Evolutionary conservation across 2,329 filamentous ascomycete genomes (phyloP), one percentile per base, ranked within the genome.

Genomic region (Aspergillus sp.): DNA sequence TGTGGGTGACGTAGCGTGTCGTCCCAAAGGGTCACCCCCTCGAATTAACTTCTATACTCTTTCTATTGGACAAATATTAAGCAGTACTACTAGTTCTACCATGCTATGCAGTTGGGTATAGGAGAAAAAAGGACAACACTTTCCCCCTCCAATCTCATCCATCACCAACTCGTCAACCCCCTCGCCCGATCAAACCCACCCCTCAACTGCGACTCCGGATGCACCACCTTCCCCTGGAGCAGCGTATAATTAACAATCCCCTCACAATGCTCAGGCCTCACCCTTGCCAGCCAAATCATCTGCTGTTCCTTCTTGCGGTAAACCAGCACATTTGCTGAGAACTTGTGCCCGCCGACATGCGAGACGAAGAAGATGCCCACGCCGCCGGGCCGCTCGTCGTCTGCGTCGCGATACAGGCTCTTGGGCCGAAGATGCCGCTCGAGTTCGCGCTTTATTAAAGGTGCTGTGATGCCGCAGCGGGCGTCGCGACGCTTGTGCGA

Each of bases 281-380:
- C 87, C 54, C 93, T 82, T n/a, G 91, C 93, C 47, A 97, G 82
- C 93, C 93, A 97, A 67, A 97, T 94, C 74, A 77, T 75, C 62
- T 77, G 76, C 62, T 74, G 71, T 64, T 72, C 71, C 51, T 76
- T 77, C 61, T 72, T 85, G 19, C 93, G 85, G 76, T 97, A 97
- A 0, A 97, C 81, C 80, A 97, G 89, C 66, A 97, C 87, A 72
- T 97, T 97, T 30, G 93, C 93, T 52, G 89, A 89, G 80, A 94
- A 97, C 81, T 96, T 96, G 81, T 97, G 93, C 0, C 93, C 94
- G 38, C 94, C 93, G 4, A 97, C 91, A 73, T 97, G 93, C 63
- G 88, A 93, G 68, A 97, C 93, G 73, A 94, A 96, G 80, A 95
- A 96, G 62, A 97, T 91, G 1, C 91, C 93, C 1, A 93, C 92